Evolutionary conservation across 176 grass and related monocot genomes (phyloP).

Genomic region (Aegilops speltoides): DNA sequence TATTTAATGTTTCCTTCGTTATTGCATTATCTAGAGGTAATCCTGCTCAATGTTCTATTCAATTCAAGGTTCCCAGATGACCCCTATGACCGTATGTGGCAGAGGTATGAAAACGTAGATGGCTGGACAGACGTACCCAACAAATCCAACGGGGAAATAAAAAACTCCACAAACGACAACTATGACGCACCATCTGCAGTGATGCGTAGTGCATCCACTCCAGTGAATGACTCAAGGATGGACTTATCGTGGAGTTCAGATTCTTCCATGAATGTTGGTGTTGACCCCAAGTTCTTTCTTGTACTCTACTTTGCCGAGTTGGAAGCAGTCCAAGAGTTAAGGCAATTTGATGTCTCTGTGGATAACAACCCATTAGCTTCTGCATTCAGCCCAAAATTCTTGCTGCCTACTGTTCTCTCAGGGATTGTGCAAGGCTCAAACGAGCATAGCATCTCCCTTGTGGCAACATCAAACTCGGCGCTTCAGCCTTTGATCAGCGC

Average conservation of each 20-base stretch:
- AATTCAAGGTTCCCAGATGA: conserved; percentile 40
- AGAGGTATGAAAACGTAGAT: neutral
- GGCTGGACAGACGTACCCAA: neutral
- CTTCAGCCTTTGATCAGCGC: conserved; percentile 37
- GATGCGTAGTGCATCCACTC: conserved; percentile 29
- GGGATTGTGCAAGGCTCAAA: neutral
- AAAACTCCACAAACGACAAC: neutral
- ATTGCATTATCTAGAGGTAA: too few relatives aligned
- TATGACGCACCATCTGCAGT: conserved; percentile 30
- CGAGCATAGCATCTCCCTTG: neutral
- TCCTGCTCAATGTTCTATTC: too few relatives aligned
- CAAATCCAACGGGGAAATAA: neutral
- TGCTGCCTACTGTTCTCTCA: neutral
- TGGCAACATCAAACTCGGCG: conserved; percentile 8
- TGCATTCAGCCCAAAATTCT: conserved; percentile 14
- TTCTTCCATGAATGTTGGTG: neutral
- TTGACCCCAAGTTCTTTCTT: neutral
- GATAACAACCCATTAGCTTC: neutral
- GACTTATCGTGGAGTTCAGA: neutral
- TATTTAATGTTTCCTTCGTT: too few relatives aligned
- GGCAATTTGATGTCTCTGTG: conserved; percentile 36
- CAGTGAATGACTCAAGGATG: neutral
- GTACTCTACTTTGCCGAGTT: conserved; percentile 32
- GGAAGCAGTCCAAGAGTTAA: neutral
- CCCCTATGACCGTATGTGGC: conserved; percentile 36